These are phyloP conservation scores for Daldinia sp. DNA, from an alignment of 2,329 filamentous ascomycete species.

Conservation along the genomic window DNA sequence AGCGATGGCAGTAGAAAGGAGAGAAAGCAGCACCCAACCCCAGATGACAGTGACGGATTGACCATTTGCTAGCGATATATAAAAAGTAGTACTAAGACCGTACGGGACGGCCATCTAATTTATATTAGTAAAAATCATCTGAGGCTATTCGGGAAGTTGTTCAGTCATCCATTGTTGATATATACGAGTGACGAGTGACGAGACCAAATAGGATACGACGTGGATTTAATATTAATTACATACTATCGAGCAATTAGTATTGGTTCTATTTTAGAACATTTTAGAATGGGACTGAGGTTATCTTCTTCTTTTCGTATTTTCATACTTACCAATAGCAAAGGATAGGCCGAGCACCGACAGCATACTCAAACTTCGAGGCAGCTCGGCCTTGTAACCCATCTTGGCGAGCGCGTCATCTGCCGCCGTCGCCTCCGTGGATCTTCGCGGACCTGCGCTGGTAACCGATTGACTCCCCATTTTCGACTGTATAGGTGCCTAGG, in stretches of 20 bases:
- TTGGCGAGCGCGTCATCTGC: slow-evolving; percentile 69
- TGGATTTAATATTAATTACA: neutral
- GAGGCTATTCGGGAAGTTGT: neutral
- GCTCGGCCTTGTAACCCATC: slow-evolving; percentile 73
- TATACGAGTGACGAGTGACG: neutral
- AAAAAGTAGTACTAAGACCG: slow-evolving; percentile 72
- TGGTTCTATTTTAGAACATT: neutral
- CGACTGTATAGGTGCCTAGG: neutral
- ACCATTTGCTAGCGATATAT: slow-evolving; percentile 73
- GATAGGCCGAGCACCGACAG: slow-evolving; percentile 71
- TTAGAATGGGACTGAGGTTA: neutral
- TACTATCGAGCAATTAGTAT: neutral
- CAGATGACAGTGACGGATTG: slow-evolving; percentile 74
- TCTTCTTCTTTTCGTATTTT: neutral
- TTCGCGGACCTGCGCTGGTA: slow-evolving; percentile 21
- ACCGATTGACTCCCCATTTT: slow-evolving; percentile 28
- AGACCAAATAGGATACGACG: neutral
- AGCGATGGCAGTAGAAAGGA: slow-evolving; percentile 70
- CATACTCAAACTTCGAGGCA: slow-evolving; percentile 72
- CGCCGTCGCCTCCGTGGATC: slow-evolving; percentile 30
- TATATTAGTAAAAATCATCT: slow-evolving; percentile 6
- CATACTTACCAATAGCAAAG: slow-evolving; percentile 65
- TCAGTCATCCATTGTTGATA: neutral
- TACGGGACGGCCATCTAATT: slow-evolving; percentile 71
- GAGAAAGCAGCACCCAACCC: slow-evolving; percentile 72